Conservation (phyloP, 2,329 filamentous ascomycete species). For the Thelonectria olida region DNA sequence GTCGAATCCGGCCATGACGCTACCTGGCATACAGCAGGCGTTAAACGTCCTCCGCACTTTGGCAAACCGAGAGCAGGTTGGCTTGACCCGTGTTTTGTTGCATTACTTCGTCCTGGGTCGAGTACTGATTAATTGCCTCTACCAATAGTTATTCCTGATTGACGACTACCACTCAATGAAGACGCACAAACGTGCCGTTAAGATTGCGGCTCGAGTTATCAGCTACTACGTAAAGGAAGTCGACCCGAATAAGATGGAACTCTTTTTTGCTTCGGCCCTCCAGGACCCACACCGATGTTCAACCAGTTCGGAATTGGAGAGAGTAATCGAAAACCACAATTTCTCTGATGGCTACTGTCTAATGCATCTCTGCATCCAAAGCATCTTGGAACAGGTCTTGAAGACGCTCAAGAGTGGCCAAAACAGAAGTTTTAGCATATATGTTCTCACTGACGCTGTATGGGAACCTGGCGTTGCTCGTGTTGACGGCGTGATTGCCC, state of each 20-base stretch:
- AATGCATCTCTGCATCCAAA: too few relatives aligned
- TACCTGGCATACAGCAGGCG: too few relatives aligned
- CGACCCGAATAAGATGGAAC: neutral
- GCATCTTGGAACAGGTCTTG: neutral
- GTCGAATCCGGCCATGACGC: too few relatives aligned
- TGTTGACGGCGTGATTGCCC: neutral
- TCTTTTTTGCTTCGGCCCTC: neutral
- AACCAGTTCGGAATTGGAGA: neutral
- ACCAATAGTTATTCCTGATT: conserved; percentile 8
- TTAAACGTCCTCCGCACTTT: too few relatives aligned
- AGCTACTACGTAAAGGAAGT: conserved; percentile 6
- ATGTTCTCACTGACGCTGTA: conserved; percentile 8
- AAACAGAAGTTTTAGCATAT: conserved; percentile 9
- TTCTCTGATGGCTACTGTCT: neutral
- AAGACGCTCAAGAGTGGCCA: neutral
- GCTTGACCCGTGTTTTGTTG: neutral
- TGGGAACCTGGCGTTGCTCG: neutral
- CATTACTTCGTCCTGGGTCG: too few relatives aligned
- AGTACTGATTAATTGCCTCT: too few relatives aligned
- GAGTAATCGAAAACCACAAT: neutral
- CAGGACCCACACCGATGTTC: neutral
- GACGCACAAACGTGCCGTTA: neutral
- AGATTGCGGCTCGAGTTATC: neutral
- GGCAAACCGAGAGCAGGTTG: conserved; percentile 17
- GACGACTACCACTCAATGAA: conserved; percentile 12